Base-by-base conservation (phyloP, 2,329 filamentous ascomycete species). In the Aspergillus neoniger region DNA sequence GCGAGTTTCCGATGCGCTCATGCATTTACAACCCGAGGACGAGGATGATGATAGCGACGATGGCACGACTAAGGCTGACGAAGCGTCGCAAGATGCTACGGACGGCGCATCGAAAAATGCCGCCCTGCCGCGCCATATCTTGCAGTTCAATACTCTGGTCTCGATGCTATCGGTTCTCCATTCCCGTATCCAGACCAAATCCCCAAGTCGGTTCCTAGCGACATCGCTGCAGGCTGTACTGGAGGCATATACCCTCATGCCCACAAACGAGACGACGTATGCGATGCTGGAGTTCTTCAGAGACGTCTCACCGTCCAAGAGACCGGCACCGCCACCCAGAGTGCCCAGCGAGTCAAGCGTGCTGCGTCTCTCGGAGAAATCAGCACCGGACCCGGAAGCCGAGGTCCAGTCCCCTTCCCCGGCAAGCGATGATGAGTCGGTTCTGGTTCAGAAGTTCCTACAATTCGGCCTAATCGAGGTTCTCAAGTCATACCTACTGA, bases 401-500 rank as follows among this genome's bases (percentile, higher is more conserved):
- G 79, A 83, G 61, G 70, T 70, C 8, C 70, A 74, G 9, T 72
- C 70, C 15, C 68, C 76, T 1, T 76, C 79, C 6, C 79, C 77
- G 7, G 69, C 72, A 10, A 62, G 55, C 10, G 66, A 70, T 19
- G 80, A 81, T 47, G 86, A 89, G 65, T 71, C 74, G 0, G 78
- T 74, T 1, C 75, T 88, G 65, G 81, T 83, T 54, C 78, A 76
- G 41, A 82, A 81, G 53, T 78, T 88, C 3, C 69, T 87, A n/a
- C 85, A 88, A 63, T 86, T 86, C 17, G 87, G 87, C 60, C 70
- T 87, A 12, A 83, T 87, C 2, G 86, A 88, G 65, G 70, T 87
- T 10, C 71, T 87, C 7, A 87, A 89, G 65, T 84, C 86, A 23
- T 88, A 87, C 60, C 72, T 87, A 52, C 70, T 85, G 61, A 74